Evolutionary conservation across 768 basidiomycete species (phyloP).

Genomic region (Sarcomyxa edulis): DNA sequence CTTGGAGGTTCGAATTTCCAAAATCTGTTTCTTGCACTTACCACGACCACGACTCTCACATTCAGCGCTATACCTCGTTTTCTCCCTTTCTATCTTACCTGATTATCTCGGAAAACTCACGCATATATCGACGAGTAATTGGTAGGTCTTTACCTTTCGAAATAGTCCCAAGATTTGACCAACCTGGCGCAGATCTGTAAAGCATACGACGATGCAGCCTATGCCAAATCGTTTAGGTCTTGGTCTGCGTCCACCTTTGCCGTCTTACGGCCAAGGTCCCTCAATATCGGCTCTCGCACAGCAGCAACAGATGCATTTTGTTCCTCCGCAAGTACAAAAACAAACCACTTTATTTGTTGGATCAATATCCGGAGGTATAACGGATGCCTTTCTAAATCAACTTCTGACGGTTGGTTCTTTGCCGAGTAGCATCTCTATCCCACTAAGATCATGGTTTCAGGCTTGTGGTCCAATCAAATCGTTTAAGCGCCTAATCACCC

Average conservation of each 20-base stretch:
- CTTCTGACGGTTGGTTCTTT: constrained; percentile 61
- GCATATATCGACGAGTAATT: too few species aligned
- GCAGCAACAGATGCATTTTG: constrained; percentile 71
- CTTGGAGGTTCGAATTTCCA: too few species aligned
- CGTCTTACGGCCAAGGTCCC: constrained; percentile 87
- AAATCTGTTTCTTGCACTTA: too few species aligned
- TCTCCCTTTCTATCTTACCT: too few species aligned
- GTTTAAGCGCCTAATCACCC: constrained; percentile 90
- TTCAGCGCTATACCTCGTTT: too few species aligned
- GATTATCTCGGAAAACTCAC: too few species aligned
- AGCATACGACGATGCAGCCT: constrained; percentile 74
- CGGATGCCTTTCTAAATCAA: constrained; percentile 73
- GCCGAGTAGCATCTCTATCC: background rate
- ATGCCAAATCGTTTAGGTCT: constrained; percentile 75
- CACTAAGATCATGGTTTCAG: constrained; percentile 42
- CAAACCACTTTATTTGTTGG: constrained; percentile 84
- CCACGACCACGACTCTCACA: too few species aligned
- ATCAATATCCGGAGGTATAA: constrained; percentile 90
- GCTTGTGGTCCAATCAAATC: constrained; percentile 87
- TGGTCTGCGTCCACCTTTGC: constrained; percentile 83
- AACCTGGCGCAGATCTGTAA: too few species aligned
- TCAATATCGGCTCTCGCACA: constrained; percentile 88
- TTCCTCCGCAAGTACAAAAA: constrained; percentile 64
- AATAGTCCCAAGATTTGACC: too few species aligned
- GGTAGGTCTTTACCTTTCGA: too few species aligned